A percentile compares a stretch with the other conserved stretches of the same genome.
Conservation (phyloP, 352 stramenopile genomes). For the Pythium aquatile region DNA sequence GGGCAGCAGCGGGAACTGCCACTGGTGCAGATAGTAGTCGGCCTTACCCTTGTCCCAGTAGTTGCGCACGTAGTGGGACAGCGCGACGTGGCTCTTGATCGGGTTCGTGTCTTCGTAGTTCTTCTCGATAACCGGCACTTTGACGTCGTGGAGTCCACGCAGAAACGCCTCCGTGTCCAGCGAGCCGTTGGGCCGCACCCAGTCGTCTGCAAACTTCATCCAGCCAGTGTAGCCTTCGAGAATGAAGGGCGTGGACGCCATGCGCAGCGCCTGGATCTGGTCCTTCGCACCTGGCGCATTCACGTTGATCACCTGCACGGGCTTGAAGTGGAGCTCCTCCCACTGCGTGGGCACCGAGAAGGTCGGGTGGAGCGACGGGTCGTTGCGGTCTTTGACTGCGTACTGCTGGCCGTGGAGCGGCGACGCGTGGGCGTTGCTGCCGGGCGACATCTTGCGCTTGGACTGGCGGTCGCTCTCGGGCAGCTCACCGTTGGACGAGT, state of each 20-base stretch:
- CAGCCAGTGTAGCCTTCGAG: conserved; percentile 62
- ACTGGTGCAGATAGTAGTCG: conserved; percentile 94
- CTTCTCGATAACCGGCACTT: conserved; percentile 72
- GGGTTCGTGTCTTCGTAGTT: conserved; percentile 79
- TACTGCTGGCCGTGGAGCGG: conserved; percentile 14
- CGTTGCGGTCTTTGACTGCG: conserved; percentile 12
- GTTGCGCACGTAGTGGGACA: conserved; percentile 79
- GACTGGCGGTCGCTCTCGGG: not conserved
- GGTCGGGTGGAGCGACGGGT: conserved; percentile 38
- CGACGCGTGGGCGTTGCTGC: conserved; percentile 9
- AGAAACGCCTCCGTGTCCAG: conserved; percentile 62
- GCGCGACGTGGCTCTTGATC: conserved; percentile 68
- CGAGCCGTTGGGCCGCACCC: conserved; percentile 54
- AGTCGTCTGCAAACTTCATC: conserved; percentile 64
- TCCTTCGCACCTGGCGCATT: conserved; percentile 50
- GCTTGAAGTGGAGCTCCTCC: conserved; percentile 63
- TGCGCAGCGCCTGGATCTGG: conserved; percentile 58
- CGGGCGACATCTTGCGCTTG: conserved; percentile 17
- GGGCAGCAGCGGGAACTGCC: conserved; percentile 90
- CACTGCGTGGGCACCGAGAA: conserved; percentile 70
- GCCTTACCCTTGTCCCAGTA: conserved; percentile 77
- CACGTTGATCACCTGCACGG: conserved; percentile 68
- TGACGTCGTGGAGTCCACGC: conserved; percentile 70
- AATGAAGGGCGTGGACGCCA: conserved; percentile 69
- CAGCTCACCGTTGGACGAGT: conserved; percentile 14